Evolutionary conservation across 2,329 filamentous ascomycete genomes (phyloP), one percentile per base, ranked within the genome.

Genomic region (Pseudocercospora ulei): DNA sequence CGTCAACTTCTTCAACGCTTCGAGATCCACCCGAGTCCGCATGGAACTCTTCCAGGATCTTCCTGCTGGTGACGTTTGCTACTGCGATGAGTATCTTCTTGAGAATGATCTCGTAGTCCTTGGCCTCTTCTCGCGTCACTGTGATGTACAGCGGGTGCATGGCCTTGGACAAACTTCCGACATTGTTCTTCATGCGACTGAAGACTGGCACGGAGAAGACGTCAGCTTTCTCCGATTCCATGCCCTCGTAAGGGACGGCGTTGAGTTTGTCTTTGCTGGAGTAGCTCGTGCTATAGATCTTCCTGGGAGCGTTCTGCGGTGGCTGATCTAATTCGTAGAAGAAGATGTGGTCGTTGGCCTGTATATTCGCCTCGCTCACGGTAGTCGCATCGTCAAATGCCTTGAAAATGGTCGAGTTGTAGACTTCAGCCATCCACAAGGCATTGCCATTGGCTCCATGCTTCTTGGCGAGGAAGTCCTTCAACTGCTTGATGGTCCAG

Each of bases 351-450:
- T 82, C 81, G 13, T 64, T 66, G 0, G 56, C 47, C 14, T 67
- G 61, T 38, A 95, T 87, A 35, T 65, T 65, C 31, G 78, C 75
- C 39, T 94, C 86, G 0, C 77, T 76, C 6, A 87, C 76, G 5
- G 68, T 65, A 18, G 71, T 69, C 5, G 65, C 65, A 53, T 95
- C 82, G 14, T 84, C 74, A 49, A 90, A 86, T 34, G 84, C 72
- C 56, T 86, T 88, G 68, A 87, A 96, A 61, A 95, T 87, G 51
- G 80, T 85, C 50, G 76, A 70, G 51, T 76, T 81, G 59, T 84
- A 93, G 35, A 92, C 76, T 55, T 98, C 90, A 1, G 76, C 79
- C 8, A 79, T 78, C 56, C 94, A 76, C n/a, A 95, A 58, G 7
- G 75, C 73, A 31, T 78, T 71, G 34, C 69, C 57, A 39, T 65